These are phyloP conservation scores for Tetrapisispora nanseiensis DNA, from an alignment of 805 yeast genomes.

Conservation along the genomic window DNA sequence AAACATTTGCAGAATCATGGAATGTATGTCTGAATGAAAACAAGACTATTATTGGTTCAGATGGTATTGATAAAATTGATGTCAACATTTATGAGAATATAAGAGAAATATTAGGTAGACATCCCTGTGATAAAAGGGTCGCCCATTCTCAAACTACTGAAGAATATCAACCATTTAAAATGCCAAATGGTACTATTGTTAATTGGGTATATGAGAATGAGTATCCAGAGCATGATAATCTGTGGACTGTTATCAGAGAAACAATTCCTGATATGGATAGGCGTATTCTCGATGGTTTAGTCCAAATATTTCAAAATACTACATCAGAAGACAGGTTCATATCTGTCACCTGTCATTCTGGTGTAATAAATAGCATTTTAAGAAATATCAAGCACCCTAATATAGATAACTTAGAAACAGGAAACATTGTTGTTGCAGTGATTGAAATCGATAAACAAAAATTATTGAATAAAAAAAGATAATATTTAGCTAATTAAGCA, in stretches of 20 bases:
- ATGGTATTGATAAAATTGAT: slow-evolving; percentile 1
- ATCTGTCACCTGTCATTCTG: slow-evolving; percentile 51
- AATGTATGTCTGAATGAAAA: slow-evolving; percentile 39
- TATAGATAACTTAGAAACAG: slow-evolving; percentile 47
- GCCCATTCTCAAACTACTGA: slow-evolving; percentile 11
- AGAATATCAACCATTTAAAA: slow-evolving; percentile 14
- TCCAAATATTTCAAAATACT: slow-evolving; percentile 34
- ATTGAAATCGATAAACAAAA: slow-evolving; percentile 27
- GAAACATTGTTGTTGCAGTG: slow-evolving; percentile 54
- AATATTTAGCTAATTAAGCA: no score
- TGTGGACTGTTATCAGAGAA: slow-evolving; percentile 42
- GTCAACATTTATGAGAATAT: slow-evolving; percentile 33
- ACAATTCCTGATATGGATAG: slow-evolving; percentile 38
- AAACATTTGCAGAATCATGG: slow-evolving; percentile 42
- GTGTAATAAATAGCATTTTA: slow-evolving; percentile 44
- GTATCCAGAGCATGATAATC: slow-evolving; percentile 41
- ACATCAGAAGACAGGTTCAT: slow-evolving; percentile 25
- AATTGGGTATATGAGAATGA: slow-evolving; percentile 36
- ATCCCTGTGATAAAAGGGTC: slow-evolving; percentile 49
- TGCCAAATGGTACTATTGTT: slow-evolving; percentile 29
- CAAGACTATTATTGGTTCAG: slow-evolving; percentile 29
- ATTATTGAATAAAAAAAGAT: background rate
- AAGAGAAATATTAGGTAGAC: slow-evolving; percentile 53
- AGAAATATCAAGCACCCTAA: slow-evolving; percentile 45
- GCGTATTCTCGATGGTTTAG: slow-evolving; percentile 31